Evolutionary conservation across 1,284 basidiomycete genomes (phyloP).

Genomic region (Leccinum subrobustum): DNA sequence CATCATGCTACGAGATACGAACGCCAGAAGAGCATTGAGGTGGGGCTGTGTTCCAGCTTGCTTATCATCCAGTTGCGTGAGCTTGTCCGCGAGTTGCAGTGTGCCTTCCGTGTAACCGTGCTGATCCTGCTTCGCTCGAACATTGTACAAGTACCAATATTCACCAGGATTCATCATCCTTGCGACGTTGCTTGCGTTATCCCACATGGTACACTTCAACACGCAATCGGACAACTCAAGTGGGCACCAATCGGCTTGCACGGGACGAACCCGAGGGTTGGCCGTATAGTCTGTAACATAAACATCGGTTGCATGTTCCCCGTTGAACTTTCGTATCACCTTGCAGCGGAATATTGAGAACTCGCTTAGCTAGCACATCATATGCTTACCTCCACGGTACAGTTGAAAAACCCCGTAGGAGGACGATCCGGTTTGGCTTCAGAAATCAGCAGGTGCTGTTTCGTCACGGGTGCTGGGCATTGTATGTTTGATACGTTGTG

Average conservation of each 20-base stretch:
- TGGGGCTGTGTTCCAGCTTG: constrained; percentile 37
- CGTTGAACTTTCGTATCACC: constrained; percentile 47
- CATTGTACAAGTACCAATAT: constrained; percentile 57
- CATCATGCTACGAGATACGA: constrained; percentile 22
- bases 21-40: constrained; percentile 55
- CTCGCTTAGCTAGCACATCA: neutral
- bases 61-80: constrained; percentile 42
- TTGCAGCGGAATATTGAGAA: constrained; percentile 24
- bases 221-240: constrained; percentile 42
- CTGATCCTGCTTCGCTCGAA: constrained; percentile 41
- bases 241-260: constrained; percentile 48
- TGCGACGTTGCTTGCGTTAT: constrained; percentile 41
- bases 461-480: constrained; percentile 10
- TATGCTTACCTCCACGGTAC: constrained; percentile 59
- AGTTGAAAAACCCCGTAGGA: constrained; percentile 61
- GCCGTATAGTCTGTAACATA: constrained; percentile 70
- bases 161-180: constrained; percentile 47
- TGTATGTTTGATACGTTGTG: constrained; percentile 13
- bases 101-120: constrained; percentile 54
- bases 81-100: constrained; percentile 45
- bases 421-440: constrained; percentile 46
- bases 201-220: constrained; percentile 60
- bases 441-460: constrained; percentile 50
- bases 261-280: constrained; percentile 35
- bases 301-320: constrained; percentile 42